These are phyloP conservation scores for Hyaloperonospora brassicae DNA, from an alignment of 352 stramenopile species.

Conservation along the genomic window DNA sequence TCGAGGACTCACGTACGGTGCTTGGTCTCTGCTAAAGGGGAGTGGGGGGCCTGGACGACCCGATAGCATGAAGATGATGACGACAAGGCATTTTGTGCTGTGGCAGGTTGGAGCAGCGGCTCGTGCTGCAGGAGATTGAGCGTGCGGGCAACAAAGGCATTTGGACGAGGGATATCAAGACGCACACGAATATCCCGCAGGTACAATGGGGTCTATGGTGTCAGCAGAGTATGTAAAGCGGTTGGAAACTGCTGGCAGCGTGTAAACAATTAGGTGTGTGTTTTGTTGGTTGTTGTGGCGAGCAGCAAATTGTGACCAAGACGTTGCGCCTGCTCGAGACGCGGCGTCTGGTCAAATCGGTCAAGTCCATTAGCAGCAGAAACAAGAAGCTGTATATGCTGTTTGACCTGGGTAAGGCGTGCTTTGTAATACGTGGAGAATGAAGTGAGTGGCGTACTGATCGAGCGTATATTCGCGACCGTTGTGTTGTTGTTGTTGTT, in stretches of 20 bases:
- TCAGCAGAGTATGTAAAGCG: not conserved
- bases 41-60: too few species aligned
- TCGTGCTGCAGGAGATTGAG: conserved; percentile 93
- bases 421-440: not conserved
- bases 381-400: conserved; percentile 99
- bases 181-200: conserved; percentile 94
- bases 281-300: not conserved
- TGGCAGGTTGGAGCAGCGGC: conserved; percentile 65
- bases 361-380: conserved; percentile 98
- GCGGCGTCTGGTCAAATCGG: conserved; percentile 95
- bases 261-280: not conserved
- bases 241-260: not conserved
- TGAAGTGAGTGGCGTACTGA: too few species aligned
- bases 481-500: not conserved
- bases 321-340: conserved; percentile 96
- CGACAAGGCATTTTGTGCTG: too few species aligned
- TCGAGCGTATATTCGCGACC: not conserved
- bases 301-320: conserved; percentile 94
- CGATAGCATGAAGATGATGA: too few species aligned
- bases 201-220: conserved; percentile 8
- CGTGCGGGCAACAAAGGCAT: conserved; percentile 95
- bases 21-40: too few species aligned
- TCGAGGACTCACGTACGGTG: conserved; percentile 63
- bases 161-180: conserved; percentile 98
- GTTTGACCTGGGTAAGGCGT: conserved; percentile 77